Base-by-base conservation (phyloP, 1,284 basidiomycete species). In the Melampsora larici-populina region DNA sequence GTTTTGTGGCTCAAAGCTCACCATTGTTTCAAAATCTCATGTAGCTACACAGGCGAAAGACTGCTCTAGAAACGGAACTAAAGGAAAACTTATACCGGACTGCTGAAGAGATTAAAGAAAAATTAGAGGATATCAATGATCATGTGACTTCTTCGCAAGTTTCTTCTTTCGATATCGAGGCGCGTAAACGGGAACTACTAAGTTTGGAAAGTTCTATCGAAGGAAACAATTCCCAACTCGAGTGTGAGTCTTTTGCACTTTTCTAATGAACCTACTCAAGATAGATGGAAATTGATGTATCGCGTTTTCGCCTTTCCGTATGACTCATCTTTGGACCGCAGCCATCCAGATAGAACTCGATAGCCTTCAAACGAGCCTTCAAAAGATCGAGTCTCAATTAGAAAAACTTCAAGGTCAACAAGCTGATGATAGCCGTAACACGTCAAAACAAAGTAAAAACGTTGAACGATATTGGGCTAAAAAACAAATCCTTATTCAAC, bases 381-480 rank as follows among this genome's bases (percentile, higher is more conserved):
- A 91, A 79, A 88, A 90, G 66, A 85, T 90, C 46, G 87, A 89
- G 13, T 84, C 86, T 9, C 86, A 87, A 9, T 86, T 97, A 48
- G 95, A 98, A 82, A 88, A 88, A 80, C 85, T 91, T 5, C 91
- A 95, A 81, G 87, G 87, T 24, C 89, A 92, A 80, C 94, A 97
- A 83, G 84, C 89, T 0, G 94, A 97, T 82, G 93, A 94, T 80
- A 90, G 88, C 49, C 90, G 93, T 11, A 89, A 88, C 46, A 93
- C 97, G 78, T 89, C 92, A 36, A 89, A 90, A 79, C 91, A 96
- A 80, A 94, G 97, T 84, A 98, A 98, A 87, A 92, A 89, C 80
- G 92, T 94, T 0, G 96, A 99, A 82, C 89, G 95, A 36, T 97
- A 96, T 84, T 88, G 97, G 7, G 90, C 92, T 58, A 98, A 98